Conservation (phyloP, 2,329 filamentous ascomycete species). For the Fusarium sp. region DNA sequence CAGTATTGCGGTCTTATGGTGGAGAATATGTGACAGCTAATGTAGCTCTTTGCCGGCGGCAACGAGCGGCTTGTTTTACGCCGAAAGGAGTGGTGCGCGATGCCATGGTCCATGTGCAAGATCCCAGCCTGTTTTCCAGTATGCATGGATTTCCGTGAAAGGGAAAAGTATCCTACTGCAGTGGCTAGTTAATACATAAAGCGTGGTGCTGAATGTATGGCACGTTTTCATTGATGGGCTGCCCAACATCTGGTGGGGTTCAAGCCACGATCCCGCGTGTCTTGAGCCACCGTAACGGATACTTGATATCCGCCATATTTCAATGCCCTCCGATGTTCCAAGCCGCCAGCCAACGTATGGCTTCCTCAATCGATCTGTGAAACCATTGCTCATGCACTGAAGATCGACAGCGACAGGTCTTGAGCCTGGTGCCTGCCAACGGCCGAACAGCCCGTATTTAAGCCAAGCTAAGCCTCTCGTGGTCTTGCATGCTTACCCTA, state of each 20-base stretch:
- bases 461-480: constrained; percentile 36
- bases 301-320: constrained; percentile 11
- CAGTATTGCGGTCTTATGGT: constrained; percentile 26
- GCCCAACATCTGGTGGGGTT: constrained; percentile 2
- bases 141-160: constrained; percentile 22
- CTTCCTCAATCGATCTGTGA: background rate
- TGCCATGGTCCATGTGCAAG: constrained; percentile 15
- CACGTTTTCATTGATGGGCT: constrained; percentile 1
- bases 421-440: constrained; percentile 9
- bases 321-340: background rate
- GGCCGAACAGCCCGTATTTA: constrained; percentile 19
- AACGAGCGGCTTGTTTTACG: constrained; percentile 13
- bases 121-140: constrained; percentile 10
- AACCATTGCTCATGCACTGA: background rate
- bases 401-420: constrained; percentile 1
- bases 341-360: background rate
- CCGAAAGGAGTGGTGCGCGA: constrained; percentile 3
- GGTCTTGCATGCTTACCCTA: constrained; percentile 41
- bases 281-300: background rate
- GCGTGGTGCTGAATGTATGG: constrained; percentile 10
- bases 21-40: constrained; percentile 36
- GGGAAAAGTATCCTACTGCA: constrained; percentile 2
- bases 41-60: constrained; percentile 38
- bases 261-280: constrained; percentile 23
- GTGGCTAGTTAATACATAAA: constrained; percentile 6